Base-by-base conservation (phyloP, 805 yeast genomes). In the Middelhovenomyces tepae region DNA sequence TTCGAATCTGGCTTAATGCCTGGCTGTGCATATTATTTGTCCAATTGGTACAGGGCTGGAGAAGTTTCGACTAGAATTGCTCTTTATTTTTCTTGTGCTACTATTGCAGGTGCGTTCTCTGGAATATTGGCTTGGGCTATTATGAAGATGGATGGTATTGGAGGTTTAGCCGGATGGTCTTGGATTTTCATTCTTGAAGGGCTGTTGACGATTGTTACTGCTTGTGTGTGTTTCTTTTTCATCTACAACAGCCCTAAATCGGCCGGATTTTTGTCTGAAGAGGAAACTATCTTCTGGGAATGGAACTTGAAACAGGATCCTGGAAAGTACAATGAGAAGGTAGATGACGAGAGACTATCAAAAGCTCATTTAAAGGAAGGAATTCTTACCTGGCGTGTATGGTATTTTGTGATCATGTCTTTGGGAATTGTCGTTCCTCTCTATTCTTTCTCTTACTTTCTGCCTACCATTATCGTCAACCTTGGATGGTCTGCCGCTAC, bases 371-470 rank as follows among this genome's bases (percentile, higher is more conserved):
- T 67, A 24, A 42, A 44, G 3, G 47, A 50, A 23, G 68, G 69
- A 25, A 65, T 73, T 51, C 69, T 70, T 44, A 76, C 73, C 46
- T 65, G 67, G 35, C 44, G 66, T 32, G 48, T 71, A 27, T 73
- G 72, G 65, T 43, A 68, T 31, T 63, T 72, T 30, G 71, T 75
- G 3, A 48, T 72, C 28, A 60, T 62, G 7, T 73, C 73, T 52
- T 73, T 72, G 48, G 67, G 71, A 21, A 56, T 71, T 40, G 65
- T 71, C 46, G 64, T 71, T 45, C 76, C 78, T 15, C 57, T 75
- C 16, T 72, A 72, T 41, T 71, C 76, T 27, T 68, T 71, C 44
- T 78, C 80, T 9, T 73, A 64, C 48, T 74, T 73, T 48, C 73
- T 78, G 20, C 72, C 78, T 35, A 60, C 73, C 15, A 72, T 73